phyloP scores from a whole-genome alignment of 108 stramenopile genomes.

The Pelagomonas calceolata region DNA sequence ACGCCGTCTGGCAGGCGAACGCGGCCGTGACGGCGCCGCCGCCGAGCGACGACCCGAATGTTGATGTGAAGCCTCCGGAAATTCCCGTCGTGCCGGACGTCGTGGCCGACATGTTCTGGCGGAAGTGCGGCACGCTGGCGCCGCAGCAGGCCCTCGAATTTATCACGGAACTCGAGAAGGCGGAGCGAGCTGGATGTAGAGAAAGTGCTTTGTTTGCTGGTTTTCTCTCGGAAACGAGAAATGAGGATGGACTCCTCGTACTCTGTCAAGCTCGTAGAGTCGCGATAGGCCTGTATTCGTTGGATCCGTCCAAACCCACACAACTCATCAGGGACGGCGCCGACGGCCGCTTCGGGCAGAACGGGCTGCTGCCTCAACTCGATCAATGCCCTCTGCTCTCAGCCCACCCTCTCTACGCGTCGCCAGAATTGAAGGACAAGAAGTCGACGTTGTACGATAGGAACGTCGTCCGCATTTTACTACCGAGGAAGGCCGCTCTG shows the following conservation, averaged over 20 bases:
- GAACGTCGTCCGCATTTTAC: not conserved
- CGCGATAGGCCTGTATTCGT: not conserved
- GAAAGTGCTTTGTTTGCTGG: not conserved
- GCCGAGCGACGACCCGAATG: too few species aligned
- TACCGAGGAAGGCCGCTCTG: not conserved
- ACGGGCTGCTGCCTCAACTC: not conserved
- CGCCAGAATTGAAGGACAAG: not conserved
- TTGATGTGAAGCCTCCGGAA: not conserved
- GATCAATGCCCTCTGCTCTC: not conserved
- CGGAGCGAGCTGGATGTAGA: not conserved
- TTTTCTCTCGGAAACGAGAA: not conserved
- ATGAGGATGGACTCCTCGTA: not conserved
- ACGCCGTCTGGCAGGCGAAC: too few species aligned
- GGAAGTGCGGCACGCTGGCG: not conserved
- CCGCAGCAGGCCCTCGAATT: not conserved
- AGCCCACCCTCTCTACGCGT: not conserved
- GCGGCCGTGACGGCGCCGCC: too few species aligned
- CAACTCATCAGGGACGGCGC: not conserved
- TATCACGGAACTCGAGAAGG: not conserved
- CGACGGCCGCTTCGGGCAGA: not conserved
- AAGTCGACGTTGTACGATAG: not conserved
- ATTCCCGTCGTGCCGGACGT: not conserved
- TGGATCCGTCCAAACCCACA: not conserved
- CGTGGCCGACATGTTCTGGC: not conserved
- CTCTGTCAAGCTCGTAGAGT: not conserved